phyloP scores from a whole-genome alignment of 2,329 filamentous ascomycete species.

The Arthrobotrys musiformis region DNA sequence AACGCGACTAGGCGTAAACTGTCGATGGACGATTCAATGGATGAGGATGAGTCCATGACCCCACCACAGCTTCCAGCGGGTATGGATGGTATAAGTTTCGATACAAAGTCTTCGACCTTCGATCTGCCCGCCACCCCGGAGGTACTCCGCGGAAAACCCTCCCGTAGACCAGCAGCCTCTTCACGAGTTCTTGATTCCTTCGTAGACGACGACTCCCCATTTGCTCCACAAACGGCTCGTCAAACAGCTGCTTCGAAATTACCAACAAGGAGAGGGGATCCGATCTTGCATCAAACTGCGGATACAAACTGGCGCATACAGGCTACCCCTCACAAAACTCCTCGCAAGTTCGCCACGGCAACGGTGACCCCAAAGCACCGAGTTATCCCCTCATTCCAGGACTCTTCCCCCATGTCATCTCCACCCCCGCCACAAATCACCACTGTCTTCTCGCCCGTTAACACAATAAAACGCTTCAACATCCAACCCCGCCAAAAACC shows the following conservation, averaged over 20 bases:
- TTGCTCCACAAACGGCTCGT: conserved; percentile 64
- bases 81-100: conserved; percentile 28
- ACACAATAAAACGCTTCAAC: conserved; percentile 42
- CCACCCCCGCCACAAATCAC: conserved; percentile 58
- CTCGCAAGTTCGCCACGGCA: conserved; percentile 62
- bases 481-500: conserved; percentile 39
- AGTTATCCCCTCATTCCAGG: conserved; percentile 60
- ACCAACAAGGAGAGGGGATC: conserved; percentile 69
- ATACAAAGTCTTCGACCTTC: conserved; percentile 17
- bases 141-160: conserved; percentile 22
- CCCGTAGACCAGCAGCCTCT: neutral
- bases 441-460: conserved; percentile 50
- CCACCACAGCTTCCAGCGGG: conserved; percentile 39
- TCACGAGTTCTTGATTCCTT: conserved; percentile 40
- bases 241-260: conserved; percentile 65
- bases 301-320: conserved; percentile 96
- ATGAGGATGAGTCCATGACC: conserved; percentile 40
- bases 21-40: conserved; percentile 35
- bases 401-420: conserved; percentile 67
- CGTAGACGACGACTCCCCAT: conserved; percentile 38
- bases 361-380: conserved; percentile 60
- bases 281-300: conserved; percentile 86
- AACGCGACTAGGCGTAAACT: conserved; percentile 50
- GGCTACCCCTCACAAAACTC: conserved; percentile 77
- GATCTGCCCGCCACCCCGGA: conserved; percentile 50